A percentile compares a stretch with the other conserved stretches of the same genome.
Conservation (phyloP, 768 basidiomycete genomes). For the Neoboletus magnificus region DNA sequence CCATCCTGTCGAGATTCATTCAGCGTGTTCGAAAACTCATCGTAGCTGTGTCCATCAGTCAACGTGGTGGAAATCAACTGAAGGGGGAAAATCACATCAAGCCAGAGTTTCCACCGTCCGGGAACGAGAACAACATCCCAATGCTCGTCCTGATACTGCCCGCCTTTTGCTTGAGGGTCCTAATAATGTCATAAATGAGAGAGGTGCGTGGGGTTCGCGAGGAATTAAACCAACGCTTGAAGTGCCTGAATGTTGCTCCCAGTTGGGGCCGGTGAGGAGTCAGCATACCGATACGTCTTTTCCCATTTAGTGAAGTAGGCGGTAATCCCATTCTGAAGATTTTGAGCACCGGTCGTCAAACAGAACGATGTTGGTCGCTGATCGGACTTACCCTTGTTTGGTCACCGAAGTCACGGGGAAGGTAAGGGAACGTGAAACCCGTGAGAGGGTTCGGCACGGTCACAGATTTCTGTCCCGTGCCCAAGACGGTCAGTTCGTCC, state of each 20-base stretch:
- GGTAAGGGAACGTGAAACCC: conserved; percentile 11
- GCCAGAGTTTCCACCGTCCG: conserved; percentile 9
- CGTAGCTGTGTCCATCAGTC: conserved; percentile 18
- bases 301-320: conserved; percentile 22
- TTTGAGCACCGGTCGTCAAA: neutral
- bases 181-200: neutral
- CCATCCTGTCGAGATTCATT: conserved; percentile 17
- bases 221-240: conserved; percentile 11
- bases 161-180: conserved; percentile 17
- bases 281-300: conserved; percentile 19
- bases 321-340: conserved; percentile 3
- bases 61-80: neutral
- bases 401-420: conserved; percentile 22
- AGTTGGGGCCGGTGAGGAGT: conserved; percentile 4
- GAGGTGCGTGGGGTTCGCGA: neutral
- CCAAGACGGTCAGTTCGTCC: conserved; percentile 9
- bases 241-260: conserved; percentile 13
- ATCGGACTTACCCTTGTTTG: conserved; percentile 3
- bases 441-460: conserved; percentile 20
- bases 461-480: conserved; percentile 1
- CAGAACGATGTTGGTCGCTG: neutral
- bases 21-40: conserved; percentile 28
- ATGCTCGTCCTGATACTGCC: conserved; percentile 9
- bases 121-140: conserved; percentile 21
- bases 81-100: conserved; percentile 5